phyloP scores from a whole-genome alignment of 169 alveolate genomes.

The Plasmodium fragile region DNA sequence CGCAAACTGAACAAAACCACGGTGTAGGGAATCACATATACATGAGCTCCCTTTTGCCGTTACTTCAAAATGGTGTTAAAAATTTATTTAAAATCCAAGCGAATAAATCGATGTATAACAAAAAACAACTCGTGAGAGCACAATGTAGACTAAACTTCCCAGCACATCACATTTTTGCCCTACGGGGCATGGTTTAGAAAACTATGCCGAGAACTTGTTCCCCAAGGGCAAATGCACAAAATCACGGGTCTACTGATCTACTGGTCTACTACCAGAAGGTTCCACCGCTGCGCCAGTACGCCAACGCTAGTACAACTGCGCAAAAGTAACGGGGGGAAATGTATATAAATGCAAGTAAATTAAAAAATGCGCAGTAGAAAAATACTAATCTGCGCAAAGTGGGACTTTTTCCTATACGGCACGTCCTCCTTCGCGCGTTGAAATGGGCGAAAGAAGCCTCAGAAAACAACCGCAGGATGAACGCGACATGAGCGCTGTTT shows the following conservation, averaged over 20 bases:
- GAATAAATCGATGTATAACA: background rate
- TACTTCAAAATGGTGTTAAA: background rate
- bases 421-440: background rate
- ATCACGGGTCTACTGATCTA: background rate
- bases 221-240: background rate
- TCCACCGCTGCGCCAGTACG: background rate
- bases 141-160: background rate
- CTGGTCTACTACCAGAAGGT: background rate
- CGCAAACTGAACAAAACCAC: background rate
- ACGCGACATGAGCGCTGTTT: background rate
- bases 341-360: background rate
- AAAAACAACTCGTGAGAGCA: background rate
- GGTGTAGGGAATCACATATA: background rate
- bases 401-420: background rate
- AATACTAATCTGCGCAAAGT: background rate
- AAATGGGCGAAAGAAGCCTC: background rate
- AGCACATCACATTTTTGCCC: background rate
- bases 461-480: background rate
- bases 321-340: background rate
- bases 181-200: slow-evolving; percentile 1
- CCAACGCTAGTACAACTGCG: background rate
- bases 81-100: background rate
- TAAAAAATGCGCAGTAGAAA: background rate
- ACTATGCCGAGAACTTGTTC: background rate
- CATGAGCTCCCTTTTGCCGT: background rate